Conservation (phyloP, 2,329 filamentous ascomycete genomes). For the Aspergillus aculeatinus region DNA sequence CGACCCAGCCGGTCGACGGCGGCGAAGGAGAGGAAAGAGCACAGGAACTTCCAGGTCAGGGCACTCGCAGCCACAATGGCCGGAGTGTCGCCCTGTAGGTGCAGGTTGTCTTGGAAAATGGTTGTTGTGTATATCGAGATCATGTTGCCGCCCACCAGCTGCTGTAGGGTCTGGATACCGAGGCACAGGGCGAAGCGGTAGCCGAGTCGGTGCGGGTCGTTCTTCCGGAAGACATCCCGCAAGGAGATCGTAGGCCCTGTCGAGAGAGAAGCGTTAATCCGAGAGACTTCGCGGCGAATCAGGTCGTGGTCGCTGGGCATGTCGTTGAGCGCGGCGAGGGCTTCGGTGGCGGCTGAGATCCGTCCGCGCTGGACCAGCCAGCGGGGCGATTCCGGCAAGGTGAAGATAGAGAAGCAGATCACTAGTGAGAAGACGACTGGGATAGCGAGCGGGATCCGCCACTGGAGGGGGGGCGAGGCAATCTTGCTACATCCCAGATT, state of each 20-base stretch:
- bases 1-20: constrained; percentile 54
- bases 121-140: constrained; percentile 17
- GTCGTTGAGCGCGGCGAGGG: constrained; percentile 18
- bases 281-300: constrained; percentile 17
- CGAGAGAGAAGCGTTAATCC: constrained; percentile 20
- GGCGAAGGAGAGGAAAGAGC: constrained; percentile 51
- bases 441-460: constrained; percentile 40
- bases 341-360: constrained; percentile 15
- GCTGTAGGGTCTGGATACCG: constrained; percentile 19
- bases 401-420: constrained; percentile 41
- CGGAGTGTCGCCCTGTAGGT: constrained; percentile 15
- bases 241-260: constrained; percentile 14
- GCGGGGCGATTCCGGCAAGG: constrained; percentile 51
- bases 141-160: constrained; percentile 20
- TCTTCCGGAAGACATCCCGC: constrained; percentile 15
- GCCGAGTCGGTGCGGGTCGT: constrained; percentile 7
- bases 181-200: too few species aligned
- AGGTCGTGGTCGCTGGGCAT: constrained; percentile 5
- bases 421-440: constrained; percentile 26
- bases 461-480: constrained; percentile 24
- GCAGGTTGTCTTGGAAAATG: constrained; percentile 19
- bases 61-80: constrained; percentile 48
- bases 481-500: constrained; percentile 36
- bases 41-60: constrained; percentile 59
- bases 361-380: constrained; percentile 22